Evolutionary conservation across 73 alveolate genomes (phyloP), one percentile per base, ranked within the genome.

Genomic region (Symbiodinium pilosum): DNA sequence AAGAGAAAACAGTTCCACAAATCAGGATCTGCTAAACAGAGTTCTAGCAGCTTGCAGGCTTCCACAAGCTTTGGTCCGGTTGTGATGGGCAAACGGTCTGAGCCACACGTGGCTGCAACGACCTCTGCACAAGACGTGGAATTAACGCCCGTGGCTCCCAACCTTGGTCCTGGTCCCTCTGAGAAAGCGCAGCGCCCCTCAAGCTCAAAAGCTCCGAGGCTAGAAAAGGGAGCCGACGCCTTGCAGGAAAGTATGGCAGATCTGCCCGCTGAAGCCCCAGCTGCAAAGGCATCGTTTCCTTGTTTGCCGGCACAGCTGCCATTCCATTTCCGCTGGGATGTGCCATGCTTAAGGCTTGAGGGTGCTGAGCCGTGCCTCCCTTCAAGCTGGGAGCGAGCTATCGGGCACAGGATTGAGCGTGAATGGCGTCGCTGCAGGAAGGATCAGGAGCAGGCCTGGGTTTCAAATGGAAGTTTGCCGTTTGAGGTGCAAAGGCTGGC

Each of bases 381-480:
- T 38, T 4, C 41, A 18, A 28, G 30, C 41, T 64, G 81, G 81
- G 81, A 64, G 12, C 81, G 39, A 9, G 81, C 38, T 38, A 28
- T 64, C 30, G 81, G 16, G 18, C 81, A 64, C 24, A 64, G 81
- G 81, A 20, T 64, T 28, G 81, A 64, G 81, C 30, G 81, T 9
- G 81, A 64, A 64, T 64, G 81, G 81, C 81, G 81, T 32, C 81
- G 81, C 32, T 64, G 81, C 81, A 26, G 81, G 30, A 64, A 64
- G 30, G 81, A 64, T 32, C 81, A 64, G 81, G 81, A 64, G 81
- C 81, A 64, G 81, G 41, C 81, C 81, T 64, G 81, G 81, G 81
- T 64, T 9, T 64, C 81, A 18, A 64, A 64, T n/a, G 81, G 81
- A 34, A 64, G 30, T 28, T 18, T 64, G 81, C 81, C 81, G 38